A percentile compares a stretch with the other conserved stretches of the same genome.
Conservation (phyloP, 192 early-diverging fungal species). For the Chytriomyces confervae region DNA sequence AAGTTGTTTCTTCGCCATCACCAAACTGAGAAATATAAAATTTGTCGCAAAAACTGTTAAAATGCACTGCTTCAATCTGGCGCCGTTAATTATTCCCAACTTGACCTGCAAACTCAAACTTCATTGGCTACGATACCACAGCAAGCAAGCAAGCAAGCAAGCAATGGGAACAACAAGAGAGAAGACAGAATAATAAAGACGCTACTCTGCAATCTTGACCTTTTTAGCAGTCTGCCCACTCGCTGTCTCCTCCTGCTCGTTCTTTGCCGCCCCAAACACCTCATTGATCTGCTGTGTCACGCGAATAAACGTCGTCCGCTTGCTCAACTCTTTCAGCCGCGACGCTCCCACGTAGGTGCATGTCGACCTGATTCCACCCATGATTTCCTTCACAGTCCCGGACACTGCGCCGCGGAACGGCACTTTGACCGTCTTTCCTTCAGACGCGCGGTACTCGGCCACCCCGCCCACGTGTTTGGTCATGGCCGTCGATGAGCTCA, state of each 20-base stretch:
- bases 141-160: too few relatives aligned
- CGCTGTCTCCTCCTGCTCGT: conserved; percentile 26
- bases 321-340: conserved; percentile 29
- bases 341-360: conserved; percentile 24
- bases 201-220: too few relatives aligned
- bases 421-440: conserved; percentile 26
- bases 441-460: conserved; percentile 26
- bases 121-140: too few relatives aligned
- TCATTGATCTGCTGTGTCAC: conserved; percentile 35
- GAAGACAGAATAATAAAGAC: too few relatives aligned
- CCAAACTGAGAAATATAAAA: too few relatives aligned
- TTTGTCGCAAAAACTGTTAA: too few relatives aligned
- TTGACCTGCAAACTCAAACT: too few relatives aligned
- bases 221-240: neutral
- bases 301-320: conserved; percentile 30
- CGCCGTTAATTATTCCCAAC: too few relatives aligned
- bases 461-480: conserved; percentile 20
- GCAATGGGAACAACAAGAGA: too few relatives aligned
- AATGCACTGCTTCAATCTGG: too few relatives aligned
- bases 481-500: conserved; percentile 31
- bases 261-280: conserved; percentile 31
- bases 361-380: conserved; percentile 16
- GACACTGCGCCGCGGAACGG: conserved; percentile 16
- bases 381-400: conserved; percentile 21
- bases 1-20: too few relatives aligned